These are phyloP conservation scores for Neodidymelliopsis sp. DNA, from an alignment of 2,329 filamentous ascomycete genomes.

Conservation along the genomic window DNA sequence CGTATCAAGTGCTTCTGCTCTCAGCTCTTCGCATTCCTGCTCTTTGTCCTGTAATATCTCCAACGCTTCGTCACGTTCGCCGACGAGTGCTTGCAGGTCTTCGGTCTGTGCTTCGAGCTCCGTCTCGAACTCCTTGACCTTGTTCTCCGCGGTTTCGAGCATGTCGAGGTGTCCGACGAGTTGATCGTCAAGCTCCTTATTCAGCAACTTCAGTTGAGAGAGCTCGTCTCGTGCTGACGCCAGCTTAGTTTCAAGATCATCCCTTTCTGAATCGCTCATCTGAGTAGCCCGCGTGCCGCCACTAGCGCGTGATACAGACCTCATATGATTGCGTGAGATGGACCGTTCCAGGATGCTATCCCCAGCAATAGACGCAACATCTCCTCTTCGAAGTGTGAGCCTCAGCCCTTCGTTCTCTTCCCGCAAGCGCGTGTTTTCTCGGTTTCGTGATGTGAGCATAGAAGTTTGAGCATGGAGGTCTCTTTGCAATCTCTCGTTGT, in stretches of 20 bases:
- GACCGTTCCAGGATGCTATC: constrained; percentile 96
- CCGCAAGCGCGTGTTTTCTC: constrained; percentile 92
- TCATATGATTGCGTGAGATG: constrained; percentile 79
- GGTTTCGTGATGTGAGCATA: constrained; percentile 94
- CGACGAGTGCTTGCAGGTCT: constrained; percentile 79
- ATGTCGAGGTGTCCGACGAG: constrained; percentile 81
- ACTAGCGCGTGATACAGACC: constrained; percentile 78
- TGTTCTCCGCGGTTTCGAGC: constrained; percentile 69
- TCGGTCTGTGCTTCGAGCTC: constrained; percentile 81
- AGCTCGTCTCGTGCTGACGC: constrained; percentile 85
- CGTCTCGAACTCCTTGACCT: constrained; percentile 74
- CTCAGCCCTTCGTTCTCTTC: constrained; percentile 98
- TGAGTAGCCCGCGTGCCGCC: constrained; percentile 62
- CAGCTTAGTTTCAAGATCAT: constrained; percentile 84
- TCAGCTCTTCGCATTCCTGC: constrained; percentile 59
- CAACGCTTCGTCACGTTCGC: constrained; percentile 85
- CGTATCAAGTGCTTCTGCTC: constrained; percentile 66
- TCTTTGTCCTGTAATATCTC: constrained; percentile 73
- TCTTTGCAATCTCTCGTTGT: constrained; percentile 89
- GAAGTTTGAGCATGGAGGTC: constrained; percentile 96
- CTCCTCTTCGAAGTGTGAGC: constrained; percentile 79
- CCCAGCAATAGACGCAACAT: constrained; percentile 67
- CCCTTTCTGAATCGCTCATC: constrained; percentile 71
- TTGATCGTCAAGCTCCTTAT: constrained; percentile 85
- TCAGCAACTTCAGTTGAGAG: constrained; percentile 84